Evolutionary conservation across 2,329 filamentous ascomycete species (phyloP).

Genomic region (Nothophoma quercina): DNA sequence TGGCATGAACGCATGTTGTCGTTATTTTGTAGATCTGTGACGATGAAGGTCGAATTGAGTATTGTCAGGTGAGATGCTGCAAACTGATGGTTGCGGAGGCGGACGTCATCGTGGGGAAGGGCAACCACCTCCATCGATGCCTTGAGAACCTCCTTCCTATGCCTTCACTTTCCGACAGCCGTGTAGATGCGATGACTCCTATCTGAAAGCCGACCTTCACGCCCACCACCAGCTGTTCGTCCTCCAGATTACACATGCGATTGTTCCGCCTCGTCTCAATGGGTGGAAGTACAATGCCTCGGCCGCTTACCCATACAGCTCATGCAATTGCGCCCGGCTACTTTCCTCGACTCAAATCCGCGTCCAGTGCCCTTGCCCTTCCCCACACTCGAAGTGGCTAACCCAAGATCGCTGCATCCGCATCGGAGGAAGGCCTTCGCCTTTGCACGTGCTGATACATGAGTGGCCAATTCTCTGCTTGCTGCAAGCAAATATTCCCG

Average conservation of each 20-base stretch:
- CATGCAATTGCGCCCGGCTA: not conserved
- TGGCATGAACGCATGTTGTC: conserved; percentile 9
- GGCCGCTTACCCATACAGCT: not conserved
- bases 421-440: not conserved
- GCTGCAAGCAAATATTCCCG: conserved; percentile 7
- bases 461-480: conserved; percentile 7
- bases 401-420: too few species aligned
- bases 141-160: not conserved
- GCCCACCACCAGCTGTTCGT: not conserved
- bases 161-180: conserved; percentile 15
- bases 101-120: conserved; percentile 8
- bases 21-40: not conserved
- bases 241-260: not conserved
- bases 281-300: conserved; percentile 1
- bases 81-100: not conserved
- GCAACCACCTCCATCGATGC: conserved; percentile 1
- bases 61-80: not conserved
- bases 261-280: not conserved
- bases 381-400: not conserved
- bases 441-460: conserved; percentile 6
- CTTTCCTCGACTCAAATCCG: conserved; percentile 3
- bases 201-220: not conserved
- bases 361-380: conserved; percentile 11
- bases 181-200: conserved; percentile 9
- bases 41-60: not conserved